Percentiles rank a stretch among this genome's conserved stretches.
Conservation (phyloP, 2,329 filamentous ascomycete species). For the Arachnomyces sp. region DNA sequence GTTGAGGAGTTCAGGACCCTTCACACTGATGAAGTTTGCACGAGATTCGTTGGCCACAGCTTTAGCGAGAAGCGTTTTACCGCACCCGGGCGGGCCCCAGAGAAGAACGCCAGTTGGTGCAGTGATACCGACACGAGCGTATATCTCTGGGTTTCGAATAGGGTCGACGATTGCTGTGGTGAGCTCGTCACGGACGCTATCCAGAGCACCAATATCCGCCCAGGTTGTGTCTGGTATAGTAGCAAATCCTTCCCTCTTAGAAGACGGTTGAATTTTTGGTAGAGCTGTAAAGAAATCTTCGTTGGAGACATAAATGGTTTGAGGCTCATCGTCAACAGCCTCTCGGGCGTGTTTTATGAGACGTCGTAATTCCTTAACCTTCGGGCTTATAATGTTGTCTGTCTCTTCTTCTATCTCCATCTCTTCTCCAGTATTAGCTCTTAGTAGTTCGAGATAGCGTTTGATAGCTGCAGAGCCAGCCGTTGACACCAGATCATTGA, state of each 20-base stretch:
- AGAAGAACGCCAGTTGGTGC: slow-evolving; percentile 81
- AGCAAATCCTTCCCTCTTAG: slow-evolving; percentile 87
- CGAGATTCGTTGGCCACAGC: slow-evolving; percentile 91
- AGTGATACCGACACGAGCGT: slow-evolving; percentile 66
- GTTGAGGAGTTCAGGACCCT: slow-evolving; percentile 90
- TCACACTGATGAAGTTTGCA: slow-evolving; percentile 97
- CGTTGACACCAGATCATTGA: slow-evolving; percentile 62
- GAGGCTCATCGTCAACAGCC: slow-evolving; percentile 45
- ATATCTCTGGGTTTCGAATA: slow-evolving; percentile 73
- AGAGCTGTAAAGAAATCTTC: slow-evolving; percentile 66
- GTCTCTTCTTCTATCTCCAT: slow-evolving; percentile 46
- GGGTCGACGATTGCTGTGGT: slow-evolving; percentile 80
- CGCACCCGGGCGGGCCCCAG: slow-evolving; percentile 94
- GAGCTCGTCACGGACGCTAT: slow-evolving; percentile 70
- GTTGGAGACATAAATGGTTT: slow-evolving; percentile 52
- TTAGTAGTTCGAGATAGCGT: slow-evolving; percentile 48
- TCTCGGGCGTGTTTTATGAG: slow-evolving; percentile 49
- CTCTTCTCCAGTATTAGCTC: slow-evolving; percentile 35
- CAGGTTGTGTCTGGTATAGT: slow-evolving; percentile 91
- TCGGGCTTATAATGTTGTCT: slow-evolving; percentile 25
- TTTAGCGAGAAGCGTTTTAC: slow-evolving; percentile 92
- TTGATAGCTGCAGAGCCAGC: slow-evolving; percentile 58
- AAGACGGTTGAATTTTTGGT: slow-evolving; percentile 66
- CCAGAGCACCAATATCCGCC: slow-evolving; percentile 80
- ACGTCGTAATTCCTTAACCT: slow-evolving; percentile 39